Evolutionary conservation across 371 early-diverging fungal genomes (phyloP).

Genomic region (Mucor irregularis): DNA sequence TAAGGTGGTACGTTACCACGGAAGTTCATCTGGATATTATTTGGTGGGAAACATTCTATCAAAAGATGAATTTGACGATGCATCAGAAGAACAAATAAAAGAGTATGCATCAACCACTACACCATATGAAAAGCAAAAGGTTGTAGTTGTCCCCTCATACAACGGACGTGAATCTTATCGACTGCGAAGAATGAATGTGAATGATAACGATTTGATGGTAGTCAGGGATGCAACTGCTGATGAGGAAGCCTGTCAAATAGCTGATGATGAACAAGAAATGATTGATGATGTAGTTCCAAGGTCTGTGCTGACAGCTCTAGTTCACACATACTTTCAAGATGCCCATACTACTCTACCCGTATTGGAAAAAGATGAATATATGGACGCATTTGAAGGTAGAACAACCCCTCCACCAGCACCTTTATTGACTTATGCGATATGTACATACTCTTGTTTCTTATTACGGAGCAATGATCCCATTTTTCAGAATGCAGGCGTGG

Average conservation of each 20-base stretch:
- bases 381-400: slow-evolving; percentile 37
- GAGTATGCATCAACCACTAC: neutral
- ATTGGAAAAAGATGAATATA: slow-evolving; percentile 33
- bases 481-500: slow-evolving; percentile 23
- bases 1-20: slow-evolving; percentile 39
- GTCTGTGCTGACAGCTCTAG: slow-evolving; percentile 24
- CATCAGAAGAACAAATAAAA: too few species aligned
- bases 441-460: slow-evolving; percentile 36
- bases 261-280: slow-evolving; percentile 20
- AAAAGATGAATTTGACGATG: neutral
- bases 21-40: slow-evolving; percentile 52
- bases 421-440: slow-evolving; percentile 40
- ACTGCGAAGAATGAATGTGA: slow-evolving; percentile 22
- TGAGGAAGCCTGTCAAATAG: slow-evolving; percentile 24
- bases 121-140: neutral
- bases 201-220: slow-evolving; percentile 42
- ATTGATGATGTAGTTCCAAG: slow-evolving; percentile 28
- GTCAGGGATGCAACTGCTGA: slow-evolving; percentile 35
- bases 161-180: slow-evolving; percentile 5
- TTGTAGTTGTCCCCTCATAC: slow-evolving; percentile 3
- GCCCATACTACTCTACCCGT: slow-evolving; percentile 35
- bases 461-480: slow-evolving; percentile 25
- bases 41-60: slow-evolving; percentile 32
- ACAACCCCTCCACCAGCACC: slow-evolving; percentile 32
- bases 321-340: slow-evolving; percentile 20